A percentile compares a stretch with the other conserved stretches of the same genome.
Evolutionary conservation across 2,329 filamentous ascomycete genomes (phyloP).

Genomic region (Arthroderma uncinatum): DNA sequence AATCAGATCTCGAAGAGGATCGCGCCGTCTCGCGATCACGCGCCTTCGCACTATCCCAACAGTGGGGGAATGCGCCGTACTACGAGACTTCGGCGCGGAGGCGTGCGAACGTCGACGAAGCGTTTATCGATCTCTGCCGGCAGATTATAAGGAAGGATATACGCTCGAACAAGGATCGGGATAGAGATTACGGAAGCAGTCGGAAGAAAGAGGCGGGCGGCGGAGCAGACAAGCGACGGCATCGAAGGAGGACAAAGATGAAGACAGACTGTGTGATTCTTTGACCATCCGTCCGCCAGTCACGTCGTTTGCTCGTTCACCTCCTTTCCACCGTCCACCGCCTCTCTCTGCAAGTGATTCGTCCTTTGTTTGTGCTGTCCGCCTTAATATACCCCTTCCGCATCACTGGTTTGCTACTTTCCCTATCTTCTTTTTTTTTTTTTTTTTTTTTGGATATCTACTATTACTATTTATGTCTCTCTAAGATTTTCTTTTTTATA

Average conservation of each 20-base stretch:
- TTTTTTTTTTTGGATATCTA: background rate
- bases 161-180: constrained; percentile 26
- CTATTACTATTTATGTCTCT: background rate
- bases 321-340: background rate
- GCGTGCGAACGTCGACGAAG: constrained; percentile 78
- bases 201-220: constrained; percentile 26
- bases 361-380: constrained; percentile 3
- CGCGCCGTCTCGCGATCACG: constrained; percentile 64
- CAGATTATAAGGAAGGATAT: constrained; percentile 67
- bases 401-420: background rate
- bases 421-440: background rate
- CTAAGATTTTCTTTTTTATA: constrained; percentile 1
- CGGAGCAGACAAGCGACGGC: constrained; percentile 26
- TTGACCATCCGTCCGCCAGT: constrained; percentile 15
- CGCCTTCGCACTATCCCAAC: constrained; percentile 74
- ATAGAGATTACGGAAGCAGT: constrained; percentile 22
- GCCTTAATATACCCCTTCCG: constrained; percentile 6
- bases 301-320: background rate
- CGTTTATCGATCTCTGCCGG: constrained; percentile 72
- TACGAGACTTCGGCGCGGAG: constrained; percentile 81
- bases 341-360: background rate
- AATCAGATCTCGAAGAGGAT: constrained; percentile 79
- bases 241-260: constrained; percentile 8
- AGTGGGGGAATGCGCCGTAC: constrained; percentile 77
- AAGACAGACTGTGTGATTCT: constrained; percentile 29